phyloP scores from a whole-genome alignment of 2,329 filamentous ascomycete genomes.

The Fusarium albidum region DNA sequence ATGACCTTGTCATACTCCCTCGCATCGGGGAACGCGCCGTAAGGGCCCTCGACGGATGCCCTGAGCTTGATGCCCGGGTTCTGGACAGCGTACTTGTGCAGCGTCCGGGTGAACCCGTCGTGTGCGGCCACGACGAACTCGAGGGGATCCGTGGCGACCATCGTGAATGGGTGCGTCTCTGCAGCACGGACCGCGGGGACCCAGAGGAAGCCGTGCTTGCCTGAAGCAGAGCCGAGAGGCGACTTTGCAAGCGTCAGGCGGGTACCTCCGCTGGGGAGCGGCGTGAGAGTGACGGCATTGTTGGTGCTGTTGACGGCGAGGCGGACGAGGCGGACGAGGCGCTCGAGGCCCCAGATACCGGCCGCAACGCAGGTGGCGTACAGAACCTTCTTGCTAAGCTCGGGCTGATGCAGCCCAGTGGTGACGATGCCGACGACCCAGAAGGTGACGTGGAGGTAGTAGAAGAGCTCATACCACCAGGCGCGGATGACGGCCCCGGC shows the following conservation, averaged over 20 bases:
- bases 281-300: slow-evolving; percentile 61
- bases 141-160: slow-evolving; percentile 59
- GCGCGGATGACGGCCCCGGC: slow-evolving; percentile 54
- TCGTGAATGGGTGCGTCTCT: slow-evolving; percentile 72
- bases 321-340: slow-evolving; percentile 55
- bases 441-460: slow-evolving; percentile 59
- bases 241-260: slow-evolving; percentile 62
- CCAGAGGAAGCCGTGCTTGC: slow-evolving; percentile 72
- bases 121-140: slow-evolving; percentile 68
- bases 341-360: slow-evolving; percentile 60
- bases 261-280: slow-evolving; percentile 62
- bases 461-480: slow-evolving; percentile 65
- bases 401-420: slow-evolving; percentile 61
- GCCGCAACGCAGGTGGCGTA: slow-evolving; percentile 53
- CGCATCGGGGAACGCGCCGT: slow-evolving; percentile 63
- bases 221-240: slow-evolving; percentile 56
- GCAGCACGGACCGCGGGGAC: slow-evolving; percentile 63
- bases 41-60: slow-evolving; percentile 66
- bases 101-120: slow-evolving; percentile 65
- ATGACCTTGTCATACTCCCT: slow-evolving; percentile 62
- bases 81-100: slow-evolving; percentile 59
- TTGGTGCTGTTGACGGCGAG: slow-evolving; percentile 55
- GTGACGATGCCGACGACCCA: slow-evolving; percentile 58
- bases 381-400: slow-evolving; percentile 51
- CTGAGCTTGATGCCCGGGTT: slow-evolving; percentile 58